phyloP scores from a whole-genome alignment of 139 green algal species.

The Nannochloris sp. region DNA sequence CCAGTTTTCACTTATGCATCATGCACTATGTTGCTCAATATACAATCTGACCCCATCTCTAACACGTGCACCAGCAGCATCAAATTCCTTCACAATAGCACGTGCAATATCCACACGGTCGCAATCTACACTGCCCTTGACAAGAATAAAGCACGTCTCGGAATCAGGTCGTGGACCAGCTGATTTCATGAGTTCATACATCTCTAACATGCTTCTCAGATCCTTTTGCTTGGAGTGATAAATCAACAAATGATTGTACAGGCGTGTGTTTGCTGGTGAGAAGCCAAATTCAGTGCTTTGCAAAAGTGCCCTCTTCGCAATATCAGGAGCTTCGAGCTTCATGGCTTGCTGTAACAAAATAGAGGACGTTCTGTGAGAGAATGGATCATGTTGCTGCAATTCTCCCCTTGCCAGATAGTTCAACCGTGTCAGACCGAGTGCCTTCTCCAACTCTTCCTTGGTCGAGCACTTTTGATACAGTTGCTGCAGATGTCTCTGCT shows the following conservation, averaged over 20 bases:
- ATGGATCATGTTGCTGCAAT: slow-evolving; percentile 32
- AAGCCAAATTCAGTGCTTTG: slow-evolving; percentile 27
- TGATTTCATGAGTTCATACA: slow-evolving; percentile 31
- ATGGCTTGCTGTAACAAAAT: slow-evolving; percentile 28
- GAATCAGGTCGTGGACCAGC: slow-evolving; percentile 19
- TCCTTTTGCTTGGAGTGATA: slow-evolving; percentile 35
- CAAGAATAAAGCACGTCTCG: slow-evolving; percentile 35
- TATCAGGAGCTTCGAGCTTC: slow-evolving; percentile 23
- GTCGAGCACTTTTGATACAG: slow-evolving; percentile 30
- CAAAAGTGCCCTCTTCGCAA: slow-evolving; percentile 19
- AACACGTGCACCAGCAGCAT: slow-evolving; percentile 23
- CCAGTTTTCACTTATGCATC: too few species aligned
- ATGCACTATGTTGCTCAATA: slow-evolving; percentile 15
- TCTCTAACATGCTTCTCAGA: slow-evolving; percentile 28
- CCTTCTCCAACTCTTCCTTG: slow-evolving; percentile 29
- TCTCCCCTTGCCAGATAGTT: slow-evolving; percentile 33
- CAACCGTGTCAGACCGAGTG: slow-evolving; percentile 27
- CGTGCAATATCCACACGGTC: slow-evolving; percentile 22
- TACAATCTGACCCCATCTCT: slow-evolving; percentile 27
- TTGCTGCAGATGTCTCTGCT: slow-evolving; percentile 32
- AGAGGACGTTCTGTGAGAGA: slow-evolving; percentile 22
- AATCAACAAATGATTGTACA: slow-evolving; percentile 29
- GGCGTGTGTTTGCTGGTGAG: slow-evolving; percentile 12
- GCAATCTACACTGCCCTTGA: slow-evolving; percentile 35
- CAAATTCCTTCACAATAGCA: slow-evolving; percentile 22